phyloP scores from a whole-genome alignment of 2,329 filamentous ascomycete species.

The Fusarium staphyleae region DNA sequence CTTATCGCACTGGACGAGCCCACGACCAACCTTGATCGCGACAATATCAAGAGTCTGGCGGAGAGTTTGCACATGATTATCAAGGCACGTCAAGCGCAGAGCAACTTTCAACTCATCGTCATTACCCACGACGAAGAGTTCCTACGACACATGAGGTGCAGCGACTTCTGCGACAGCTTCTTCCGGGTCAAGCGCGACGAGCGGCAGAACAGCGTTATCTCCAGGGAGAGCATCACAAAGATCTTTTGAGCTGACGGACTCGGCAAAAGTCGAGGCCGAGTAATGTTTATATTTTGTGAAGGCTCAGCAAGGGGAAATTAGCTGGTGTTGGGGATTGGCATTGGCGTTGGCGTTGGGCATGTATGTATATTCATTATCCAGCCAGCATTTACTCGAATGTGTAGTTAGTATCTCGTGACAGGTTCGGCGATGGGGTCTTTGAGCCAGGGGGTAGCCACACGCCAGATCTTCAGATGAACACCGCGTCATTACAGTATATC shows the following conservation, averaged over 20 bases:
- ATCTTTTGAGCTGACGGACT: slow-evolving; percentile 44
- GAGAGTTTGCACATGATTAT: slow-evolving; percentile 88
- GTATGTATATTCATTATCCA: background rate
- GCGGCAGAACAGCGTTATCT: slow-evolving; percentile 87
- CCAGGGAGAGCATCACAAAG: slow-evolving; percentile 68
- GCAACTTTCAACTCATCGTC: slow-evolving; percentile 97
- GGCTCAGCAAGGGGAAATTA: slow-evolving; percentile 4
- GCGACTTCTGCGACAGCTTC: slow-evolving; percentile 91
- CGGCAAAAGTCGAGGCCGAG: background rate
- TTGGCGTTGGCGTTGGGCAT: slow-evolving; percentile 10
- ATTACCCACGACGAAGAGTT: slow-evolving; percentile 99
- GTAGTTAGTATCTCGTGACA: no score
- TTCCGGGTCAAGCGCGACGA: slow-evolving; percentile 85
- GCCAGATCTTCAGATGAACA: background rate
- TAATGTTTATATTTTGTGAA: slow-evolving; percentile 1
- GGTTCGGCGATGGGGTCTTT: no score
- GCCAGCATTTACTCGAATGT: background rate
- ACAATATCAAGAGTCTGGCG: slow-evolving; percentile 92
- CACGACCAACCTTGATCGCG: slow-evolving; percentile 93
- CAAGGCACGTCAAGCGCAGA: slow-evolving; percentile 78
- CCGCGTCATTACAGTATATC: background rate
- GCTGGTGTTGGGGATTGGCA: background rate
- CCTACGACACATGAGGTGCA: slow-evolving; percentile 88
- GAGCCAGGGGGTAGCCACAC: no score
- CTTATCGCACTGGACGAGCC: slow-evolving; percentile 97